These are phyloP conservation scores for Penicillium fuscoglaucum DNA, from an alignment of 2,329 filamentous ascomycete species.

Conservation along the genomic window DNA sequence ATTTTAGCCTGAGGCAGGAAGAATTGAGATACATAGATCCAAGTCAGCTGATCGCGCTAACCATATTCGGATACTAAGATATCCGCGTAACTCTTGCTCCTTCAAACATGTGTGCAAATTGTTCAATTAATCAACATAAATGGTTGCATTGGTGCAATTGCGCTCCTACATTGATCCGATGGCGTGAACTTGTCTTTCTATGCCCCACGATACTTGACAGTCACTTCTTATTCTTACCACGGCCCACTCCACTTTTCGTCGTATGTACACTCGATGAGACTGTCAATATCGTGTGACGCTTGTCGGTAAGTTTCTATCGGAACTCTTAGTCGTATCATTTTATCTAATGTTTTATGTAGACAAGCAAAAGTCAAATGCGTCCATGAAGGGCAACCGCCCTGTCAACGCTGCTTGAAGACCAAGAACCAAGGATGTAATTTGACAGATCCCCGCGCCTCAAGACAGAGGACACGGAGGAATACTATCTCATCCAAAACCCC, in stretches of 20 bases:
- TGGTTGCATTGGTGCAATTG: not conserved
- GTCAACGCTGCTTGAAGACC: conserved; percentile 33
- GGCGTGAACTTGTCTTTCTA: not conserved
- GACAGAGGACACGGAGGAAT: conserved; percentile 5
- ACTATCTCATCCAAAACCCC: conserved; percentile 8
- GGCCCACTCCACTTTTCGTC: not conserved
- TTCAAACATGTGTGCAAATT: not conserved
- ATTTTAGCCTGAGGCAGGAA: no score
- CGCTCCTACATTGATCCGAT: conserved; percentile 8
- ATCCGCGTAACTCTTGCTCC: conserved; percentile 1
- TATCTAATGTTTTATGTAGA: conserved; percentile 15
- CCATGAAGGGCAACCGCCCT: conserved; percentile 37
- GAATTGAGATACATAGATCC: not conserved
- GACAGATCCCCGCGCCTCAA: conserved; percentile 33
- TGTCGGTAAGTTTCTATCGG: conserved; percentile 30
- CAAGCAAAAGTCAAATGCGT: conserved; percentile 41
- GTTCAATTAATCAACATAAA: not conserved
- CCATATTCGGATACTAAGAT: not conserved
- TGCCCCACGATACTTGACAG: conserved; percentile 3
- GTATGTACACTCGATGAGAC: conserved; percentile 28
- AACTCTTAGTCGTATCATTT: not conserved
- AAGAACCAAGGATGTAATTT: conserved; percentile 28
- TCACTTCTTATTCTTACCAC: not conserved
- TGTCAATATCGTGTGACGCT: conserved; percentile 39
- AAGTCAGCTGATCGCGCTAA: conserved; percentile 10